Evolutionary conservation across 1,284 basidiomycete species (phyloP), one percentile per base, ranked within the genome.

Genomic region (Naganishia liquefaciens): DNA sequence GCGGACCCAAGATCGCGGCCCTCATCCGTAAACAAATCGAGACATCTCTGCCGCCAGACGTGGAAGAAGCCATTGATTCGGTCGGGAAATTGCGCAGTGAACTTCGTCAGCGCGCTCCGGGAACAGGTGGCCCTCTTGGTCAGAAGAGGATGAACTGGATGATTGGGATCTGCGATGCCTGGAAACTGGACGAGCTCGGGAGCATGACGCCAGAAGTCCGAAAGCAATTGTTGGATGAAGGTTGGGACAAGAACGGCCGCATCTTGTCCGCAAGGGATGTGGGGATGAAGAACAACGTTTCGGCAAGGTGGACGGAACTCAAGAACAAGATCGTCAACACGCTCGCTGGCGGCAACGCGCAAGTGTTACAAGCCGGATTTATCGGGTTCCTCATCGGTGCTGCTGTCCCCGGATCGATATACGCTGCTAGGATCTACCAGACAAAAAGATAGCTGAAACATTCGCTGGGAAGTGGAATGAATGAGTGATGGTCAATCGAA

Each of bases 131-230:
- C 0, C 64, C 69, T 54, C 61, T 78, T 47, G 75, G 75, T n/a
- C 72, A 76, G 68, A 70, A 73, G 73, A 82, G 95, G 74, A 99
- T 99, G 95, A 84, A 84, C 69, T 98, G 93, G 94, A 97, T 98
- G 91, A 87, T 90, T 30, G 84, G 86, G 62, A 82, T 97, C 5
- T 97, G 93, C 79, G 91, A 92, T 68, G 79, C 81, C 42, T 98
- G 93, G 71, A 63, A 69, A 5, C 68, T 82, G 44, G 76, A 76
- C 23, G 72, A 75, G 66, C 73, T 76, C 70, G 72, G 70, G 11
- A 64, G 64, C 49, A 76, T 80, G 68, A 73, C 72, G 13, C 75
- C 79, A 40, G 73, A 63, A 51, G 72, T 69, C 55, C 79, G 72
- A 69, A 73, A 62, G 54, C 68, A 19, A 66, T 68, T 74, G 17